phyloP scores from a whole-genome alignment of 2,329 filamentous ascomycete species.

The Microascus cirrosus region DNA sequence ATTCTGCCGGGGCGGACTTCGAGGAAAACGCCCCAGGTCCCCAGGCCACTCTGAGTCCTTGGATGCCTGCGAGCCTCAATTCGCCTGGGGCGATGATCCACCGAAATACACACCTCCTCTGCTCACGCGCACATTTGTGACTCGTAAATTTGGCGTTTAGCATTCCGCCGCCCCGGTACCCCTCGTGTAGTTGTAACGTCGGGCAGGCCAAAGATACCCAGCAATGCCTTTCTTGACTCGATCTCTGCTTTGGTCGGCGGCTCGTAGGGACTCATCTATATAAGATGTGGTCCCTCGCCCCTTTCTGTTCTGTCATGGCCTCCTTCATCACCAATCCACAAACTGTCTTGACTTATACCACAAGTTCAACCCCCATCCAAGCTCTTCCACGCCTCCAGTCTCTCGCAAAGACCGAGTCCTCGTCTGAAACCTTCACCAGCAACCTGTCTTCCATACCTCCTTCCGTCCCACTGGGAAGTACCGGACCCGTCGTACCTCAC shows the following conservation, averaged over 20 bases:
- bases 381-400: background rate
- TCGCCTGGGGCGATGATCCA: background rate
- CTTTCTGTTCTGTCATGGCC: background rate
- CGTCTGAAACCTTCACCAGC: background rate
- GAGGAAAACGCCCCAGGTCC: too few relatives aligned
- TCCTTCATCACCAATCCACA: background rate
- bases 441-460: background rate
- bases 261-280: background rate
- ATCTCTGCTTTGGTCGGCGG: background rate
- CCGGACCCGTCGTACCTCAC: slow-evolving; percentile 5
- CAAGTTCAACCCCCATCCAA: background rate
- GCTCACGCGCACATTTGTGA: background rate
- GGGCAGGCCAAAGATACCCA: too few relatives aligned
- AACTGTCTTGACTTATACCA: background rate
- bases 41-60: background rate
- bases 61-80: background rate
- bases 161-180: too few relatives aligned
- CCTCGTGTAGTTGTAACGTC: too few relatives aligned
- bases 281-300: background rate
- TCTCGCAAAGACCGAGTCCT: background rate
- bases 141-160: too few relatives aligned
- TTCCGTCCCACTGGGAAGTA: slow-evolving; percentile 10
- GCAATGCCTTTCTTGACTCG: background rate
- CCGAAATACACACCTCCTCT: background rate
- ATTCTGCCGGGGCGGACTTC: background rate